Conservation (phyloP, 768 basidiomycete species). For the Boletus rufocinnamomeus region DNA sequence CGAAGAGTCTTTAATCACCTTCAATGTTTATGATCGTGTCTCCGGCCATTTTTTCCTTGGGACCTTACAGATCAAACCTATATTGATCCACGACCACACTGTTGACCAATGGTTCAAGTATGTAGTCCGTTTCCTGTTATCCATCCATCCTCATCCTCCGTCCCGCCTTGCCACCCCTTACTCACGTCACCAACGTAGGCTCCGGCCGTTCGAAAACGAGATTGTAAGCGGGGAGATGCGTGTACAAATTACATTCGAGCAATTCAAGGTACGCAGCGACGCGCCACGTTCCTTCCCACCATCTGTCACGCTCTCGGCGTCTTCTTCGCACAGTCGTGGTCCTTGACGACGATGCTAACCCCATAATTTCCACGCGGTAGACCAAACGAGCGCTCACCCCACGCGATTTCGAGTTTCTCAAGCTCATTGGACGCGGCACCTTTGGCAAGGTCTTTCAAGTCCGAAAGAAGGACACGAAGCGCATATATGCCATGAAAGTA, state of each 20-base stretch:
- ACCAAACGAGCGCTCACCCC: slow-evolving; percentile 87
- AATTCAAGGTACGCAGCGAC: slow-evolving; percentile 64
- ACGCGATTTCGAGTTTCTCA: slow-evolving; percentile 97
- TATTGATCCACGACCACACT: slow-evolving; percentile 88
- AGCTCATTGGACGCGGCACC: slow-evolving; percentile 96
- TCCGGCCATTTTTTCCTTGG: slow-evolving; percentile 90
- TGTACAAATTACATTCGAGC: slow-evolving; percentile 92
- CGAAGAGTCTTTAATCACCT: slow-evolving; percentile 75
- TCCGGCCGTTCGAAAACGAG: slow-evolving; percentile 77
- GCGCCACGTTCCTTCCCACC: slow-evolving; percentile 27
- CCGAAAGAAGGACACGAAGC: slow-evolving; percentile 95
- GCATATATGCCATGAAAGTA: slow-evolving; percentile 99
- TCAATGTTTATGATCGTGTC: slow-evolving; percentile 90
- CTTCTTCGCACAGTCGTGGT: slow-evolving; percentile 26
- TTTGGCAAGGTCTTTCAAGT: slow-evolving; percentile 99
- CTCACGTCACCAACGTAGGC: slow-evolving; percentile 43
- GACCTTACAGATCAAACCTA: slow-evolving; percentile 86
- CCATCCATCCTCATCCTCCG: slow-evolving; percentile 14
- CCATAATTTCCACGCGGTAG: slow-evolving; percentile 41
- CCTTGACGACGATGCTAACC: slow-evolving; percentile 24
- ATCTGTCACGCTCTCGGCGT: slow-evolving; percentile 25
- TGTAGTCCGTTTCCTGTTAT: slow-evolving; percentile 38
- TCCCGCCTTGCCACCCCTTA: slow-evolving; percentile 12
- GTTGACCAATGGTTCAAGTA: slow-evolving; percentile 98
- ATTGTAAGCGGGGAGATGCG: slow-evolving; percentile 90